Conservation (phyloP, 2,329 filamentous ascomycete genomes). For the Penicillium fuscoglaucum region DNA sequence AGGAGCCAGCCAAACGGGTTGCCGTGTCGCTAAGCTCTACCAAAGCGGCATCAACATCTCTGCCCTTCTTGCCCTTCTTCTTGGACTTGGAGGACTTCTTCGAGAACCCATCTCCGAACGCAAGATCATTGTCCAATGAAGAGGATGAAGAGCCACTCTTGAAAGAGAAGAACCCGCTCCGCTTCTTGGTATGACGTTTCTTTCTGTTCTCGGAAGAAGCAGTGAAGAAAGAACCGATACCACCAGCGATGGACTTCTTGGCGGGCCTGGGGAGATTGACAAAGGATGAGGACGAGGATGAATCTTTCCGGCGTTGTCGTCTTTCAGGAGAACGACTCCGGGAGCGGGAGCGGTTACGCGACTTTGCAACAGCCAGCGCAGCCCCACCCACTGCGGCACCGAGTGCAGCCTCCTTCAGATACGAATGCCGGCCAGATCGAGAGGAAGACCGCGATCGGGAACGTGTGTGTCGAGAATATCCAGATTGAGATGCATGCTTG, state of each 20-base stretch:
- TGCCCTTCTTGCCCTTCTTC: slow-evolving; percentile 30
- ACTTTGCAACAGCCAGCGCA: slow-evolving; percentile 29
- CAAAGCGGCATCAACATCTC: slow-evolving; percentile 49
- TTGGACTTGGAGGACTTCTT: slow-evolving; percentile 41
- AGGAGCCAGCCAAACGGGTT: slow-evolving; percentile 47
- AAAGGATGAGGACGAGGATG: slow-evolving; percentile 59
- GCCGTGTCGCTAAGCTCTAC: slow-evolving; percentile 51
- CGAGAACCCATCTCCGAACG: slow-evolving; percentile 62
- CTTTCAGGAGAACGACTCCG: slow-evolving; percentile 41
- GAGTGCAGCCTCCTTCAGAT: slow-evolving; percentile 36
- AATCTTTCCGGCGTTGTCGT: slow-evolving; percentile 37
- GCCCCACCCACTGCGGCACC: slow-evolving; percentile 40
- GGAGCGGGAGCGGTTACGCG: slow-evolving; percentile 28
- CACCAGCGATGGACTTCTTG: slow-evolving; percentile 51
- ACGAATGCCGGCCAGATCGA: slow-evolving; percentile 28
- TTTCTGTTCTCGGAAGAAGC: slow-evolving; percentile 58
- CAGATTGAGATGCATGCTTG: slow-evolving; percentile 16
- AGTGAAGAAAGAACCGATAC: slow-evolving; percentile 64
- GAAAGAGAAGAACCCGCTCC: slow-evolving; percentile 58
- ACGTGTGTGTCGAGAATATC: slow-evolving; percentile 35
- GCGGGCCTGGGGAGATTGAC: slow-evolving; percentile 65
- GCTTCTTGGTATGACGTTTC: slow-evolving; percentile 48
- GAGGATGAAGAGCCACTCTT: slow-evolving; percentile 64
- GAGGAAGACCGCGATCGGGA: slow-evolving; percentile 48
- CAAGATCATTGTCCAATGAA: slow-evolving; percentile 67